Base-by-base conservation (phyloP, 495 filamentous ascomycete species). In the Trypethelium eluteriae region DNA sequence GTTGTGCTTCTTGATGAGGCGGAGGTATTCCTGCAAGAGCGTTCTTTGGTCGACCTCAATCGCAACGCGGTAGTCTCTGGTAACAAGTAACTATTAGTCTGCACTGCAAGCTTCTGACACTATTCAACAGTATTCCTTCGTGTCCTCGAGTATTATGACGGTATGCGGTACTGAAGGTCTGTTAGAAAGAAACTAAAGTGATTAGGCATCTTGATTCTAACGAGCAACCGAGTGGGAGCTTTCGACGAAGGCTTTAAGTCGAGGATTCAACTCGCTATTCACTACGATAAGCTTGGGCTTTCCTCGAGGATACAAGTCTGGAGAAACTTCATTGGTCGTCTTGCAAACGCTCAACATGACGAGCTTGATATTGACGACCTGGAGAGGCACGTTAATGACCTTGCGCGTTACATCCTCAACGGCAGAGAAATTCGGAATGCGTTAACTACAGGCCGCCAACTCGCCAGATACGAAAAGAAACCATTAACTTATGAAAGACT, bases 131-230 rank as follows among this genome's bases (percentile, higher is more conserved):
- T 59, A 11, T 66, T 69, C 16, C 56, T 86, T 2, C 74, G 85
- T 2, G 75, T 79, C 0, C 74, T 88, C 0, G 86, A 87, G 62
- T 87, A 84, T 69, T 88, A 86, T 65, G 66, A 76, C 0, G 84
- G 84, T 4, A 83, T n/a, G n/a, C n/a, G n/a, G n/a, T n/a, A n/a
- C n/a, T n/a, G n/a, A n/a, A n/a, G n/a, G n/a, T n/a, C n/a, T n/a
- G n/a, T n/a, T n/a, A n/a, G n/a, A n/a, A n/a, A n/a, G n/a, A n/a
- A n/a, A n/a, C n/a, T n/a, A n/a, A n/a, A n/a, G n/a, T n/a, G n/a
- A n/a, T n/a, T n/a, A n/a, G 87, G 86, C 2, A 89, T 90, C 66
- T 74, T 90, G n/a, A 81, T 86, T 67, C 72, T 87, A 0, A 86
- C 83, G 0, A 85, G 80, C 0, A 87, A 85, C 68, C 73, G 83